phyloP scores from a whole-genome alignment of 2,329 filamentous ascomycete species.

The Triangularia setosa region DNA sequence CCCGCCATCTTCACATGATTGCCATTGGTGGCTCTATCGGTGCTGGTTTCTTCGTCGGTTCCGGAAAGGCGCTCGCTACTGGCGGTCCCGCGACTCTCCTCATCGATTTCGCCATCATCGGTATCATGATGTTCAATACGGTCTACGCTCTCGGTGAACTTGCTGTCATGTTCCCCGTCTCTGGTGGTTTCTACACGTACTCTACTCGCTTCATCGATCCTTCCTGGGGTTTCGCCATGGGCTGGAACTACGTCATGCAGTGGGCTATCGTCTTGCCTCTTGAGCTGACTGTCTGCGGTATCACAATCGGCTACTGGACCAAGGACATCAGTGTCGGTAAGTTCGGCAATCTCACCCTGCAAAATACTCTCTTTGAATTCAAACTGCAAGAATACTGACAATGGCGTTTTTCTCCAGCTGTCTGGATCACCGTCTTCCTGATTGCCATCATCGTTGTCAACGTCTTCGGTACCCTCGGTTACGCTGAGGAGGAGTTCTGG shows the following conservation, averaged over 20 bases:
- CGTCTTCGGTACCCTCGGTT: slow-evolving; percentile 52
- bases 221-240: slow-evolving; percentile 55
- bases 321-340: slow-evolving; percentile 38
- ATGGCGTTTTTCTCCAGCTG: slow-evolving; percentile 18
- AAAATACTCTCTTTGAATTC: neutral
- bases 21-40: slow-evolving; percentile 78
- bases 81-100: slow-evolving; percentile 46
- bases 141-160: slow-evolving; percentile 59
- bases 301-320: slow-evolving; percentile 52
- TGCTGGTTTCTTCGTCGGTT: slow-evolving; percentile 61
- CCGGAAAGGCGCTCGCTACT: slow-evolving; percentile 48
- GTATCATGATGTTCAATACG: slow-evolving; percentile 59
- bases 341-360: slow-evolving; percentile 5
- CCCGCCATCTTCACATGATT: slow-evolving; percentile 50
- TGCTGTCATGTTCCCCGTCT: slow-evolving; percentile 59
- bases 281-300: slow-evolving; percentile 47
- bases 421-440: slow-evolving; percentile 54
- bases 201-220: slow-evolving; percentile 59
- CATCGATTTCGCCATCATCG: slow-evolving; percentile 52
- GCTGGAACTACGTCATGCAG: slow-evolving; percentile 48
- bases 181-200: slow-evolving; percentile 61
- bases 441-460: slow-evolving; percentile 48
- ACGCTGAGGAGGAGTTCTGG: slow-evolving; percentile 54
- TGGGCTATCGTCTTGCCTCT: slow-evolving; percentile 49
- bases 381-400: neutral